Evolutionary conservation across 768 basidiomycete species (phyloP), one percentile per base, ranked within the genome.

Genomic region (Leccinum rimulosum): DNA sequence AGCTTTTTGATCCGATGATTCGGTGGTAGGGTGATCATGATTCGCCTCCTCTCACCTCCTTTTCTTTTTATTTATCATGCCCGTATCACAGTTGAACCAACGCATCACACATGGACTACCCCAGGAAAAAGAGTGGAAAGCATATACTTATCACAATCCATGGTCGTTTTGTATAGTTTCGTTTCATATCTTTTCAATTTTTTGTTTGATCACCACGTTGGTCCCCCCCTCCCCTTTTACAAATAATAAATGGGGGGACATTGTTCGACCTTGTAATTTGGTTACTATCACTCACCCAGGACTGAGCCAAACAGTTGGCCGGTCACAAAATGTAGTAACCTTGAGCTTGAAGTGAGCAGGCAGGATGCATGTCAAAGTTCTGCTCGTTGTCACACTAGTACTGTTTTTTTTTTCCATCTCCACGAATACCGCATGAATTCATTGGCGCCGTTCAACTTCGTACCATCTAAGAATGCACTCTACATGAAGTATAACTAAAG

Each of bases 1-100:
- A 91, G 86, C 68, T 86, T 87, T 72, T 77, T 88, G 68, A 92
- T 93, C 66, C 83, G 86, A 58, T 92, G 66, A 78, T 91, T 66
- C 77, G 82, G 55, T 88, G 71, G 77, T 52, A 17, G 3, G 28
- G 28, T 19, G 10, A 35, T 19, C 25, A 19, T 30, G 52, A 33
- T 33, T 14, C 3, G 11, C 5, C 15, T 8, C n/a, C 2, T 45
- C 9, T 3, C 19, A 15, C 22, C 22, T 6, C 6, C 8, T 52
- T 51, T 55, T 31, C 4, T 45, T 50, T 14, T 55, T 58, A 14
- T 45, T 38, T 31, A 10, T 54, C 31, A 3, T 27, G 25, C 15
- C 8, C 51, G 15, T 9, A 28, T 25, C 35, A 45, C 36, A 43
- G 33, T 43, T 14, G 47, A 22, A 31, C 22, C 10, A 50, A n/a